These are phyloP conservation scores for Nakazawaea laoshanensis DNA, from an alignment of 805 yeast genomes.

Conservation along the genomic window DNA sequence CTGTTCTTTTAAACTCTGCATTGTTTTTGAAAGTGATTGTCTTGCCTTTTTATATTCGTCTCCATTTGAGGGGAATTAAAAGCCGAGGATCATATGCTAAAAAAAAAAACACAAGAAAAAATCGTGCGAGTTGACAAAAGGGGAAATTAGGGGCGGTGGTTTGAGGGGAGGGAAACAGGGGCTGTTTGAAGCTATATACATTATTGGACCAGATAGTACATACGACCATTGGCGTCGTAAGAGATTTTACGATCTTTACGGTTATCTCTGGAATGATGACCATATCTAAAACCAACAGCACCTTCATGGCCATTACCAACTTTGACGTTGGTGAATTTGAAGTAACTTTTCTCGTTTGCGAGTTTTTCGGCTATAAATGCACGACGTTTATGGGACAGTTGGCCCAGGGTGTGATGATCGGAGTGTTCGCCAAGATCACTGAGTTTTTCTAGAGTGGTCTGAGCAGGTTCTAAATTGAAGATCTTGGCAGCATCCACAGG, in stretches of 20 bases:
- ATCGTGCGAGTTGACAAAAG: too few relatives aligned
- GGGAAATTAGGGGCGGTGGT: too few relatives aligned
- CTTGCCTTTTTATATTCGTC: constrained; percentile 1
- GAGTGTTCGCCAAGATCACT: constrained; percentile 50
- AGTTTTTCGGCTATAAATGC: constrained; percentile 36
- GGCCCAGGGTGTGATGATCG: constrained; percentile 19
- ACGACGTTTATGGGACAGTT: constrained; percentile 15
- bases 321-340: constrained; percentile 68
- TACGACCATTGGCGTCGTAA: constrained; percentile 61
- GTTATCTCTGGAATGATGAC: constrained; percentile 83
- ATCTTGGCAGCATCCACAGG: constrained; percentile 90
- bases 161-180: too few relatives aligned
- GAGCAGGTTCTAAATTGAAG: constrained; percentile 83
- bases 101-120: too few relatives aligned
- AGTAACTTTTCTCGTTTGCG: constrained; percentile 46
- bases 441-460: constrained; percentile 61
- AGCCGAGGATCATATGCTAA: too few relatives aligned
- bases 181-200: too few relatives aligned
- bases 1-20: constrained; percentile 41
- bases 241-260: constrained; percentile 76
- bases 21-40: constrained; percentile 26
- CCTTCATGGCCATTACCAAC: constrained; percentile 49
- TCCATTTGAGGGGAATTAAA: too few relatives aligned
- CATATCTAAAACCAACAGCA: constrained; percentile 84
- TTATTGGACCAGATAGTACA: constrained; percentile 22